Evolutionary conservation across 2,329 filamentous ascomycete species (phyloP), one percentile per base, ranked within the genome.

Genomic region (Xylariales sp.): DNA sequence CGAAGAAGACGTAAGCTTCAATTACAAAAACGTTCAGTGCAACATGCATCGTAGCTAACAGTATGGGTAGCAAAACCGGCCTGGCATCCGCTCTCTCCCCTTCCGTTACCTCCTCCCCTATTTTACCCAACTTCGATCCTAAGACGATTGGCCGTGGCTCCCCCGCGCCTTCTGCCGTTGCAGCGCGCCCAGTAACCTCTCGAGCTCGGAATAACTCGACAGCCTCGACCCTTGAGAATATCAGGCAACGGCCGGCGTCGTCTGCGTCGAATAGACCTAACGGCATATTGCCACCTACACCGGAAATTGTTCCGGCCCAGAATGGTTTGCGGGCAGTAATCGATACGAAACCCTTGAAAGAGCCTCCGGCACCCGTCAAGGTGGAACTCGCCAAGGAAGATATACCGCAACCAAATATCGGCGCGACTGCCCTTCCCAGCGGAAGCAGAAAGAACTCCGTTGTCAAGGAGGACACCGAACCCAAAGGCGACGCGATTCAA

Each of bases 131-230:
- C n/a, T 78, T 88, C 19, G 86, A 88, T 51, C 68, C 65, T 2
- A 73, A 73, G 49, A 71, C 65, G 50, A 63, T 60, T 40, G 69
- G 59, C 51, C 71, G 68, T 48, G 69, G 56, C 40, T 86, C 83
- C 29, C 84, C 85, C 20, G 78, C 73, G 7, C 82, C 57, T 16
- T 33, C 82, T 5, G 62, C 65, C 37, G 64, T 65, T 44, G 62
- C 66, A 21, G 68, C 78, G 44, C 78, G 84, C 31, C 82, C 86
- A 10, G 72, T 78, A 38, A 82, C 83, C 4, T 80, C 84, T 5
- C 80, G 88, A 51, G 79, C 80, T 27, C 81, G 88, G 55, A 87
- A 89, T 57, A 90, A 85, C 55, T 87, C 86, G 12, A 75, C 78
- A 41, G 76, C 80, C 44, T 74, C 76, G n/a, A 67, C 63, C 38